Base-by-base conservation (phyloP, 768 basidiomycete genomes). In the Calocera cornea region DNA sequence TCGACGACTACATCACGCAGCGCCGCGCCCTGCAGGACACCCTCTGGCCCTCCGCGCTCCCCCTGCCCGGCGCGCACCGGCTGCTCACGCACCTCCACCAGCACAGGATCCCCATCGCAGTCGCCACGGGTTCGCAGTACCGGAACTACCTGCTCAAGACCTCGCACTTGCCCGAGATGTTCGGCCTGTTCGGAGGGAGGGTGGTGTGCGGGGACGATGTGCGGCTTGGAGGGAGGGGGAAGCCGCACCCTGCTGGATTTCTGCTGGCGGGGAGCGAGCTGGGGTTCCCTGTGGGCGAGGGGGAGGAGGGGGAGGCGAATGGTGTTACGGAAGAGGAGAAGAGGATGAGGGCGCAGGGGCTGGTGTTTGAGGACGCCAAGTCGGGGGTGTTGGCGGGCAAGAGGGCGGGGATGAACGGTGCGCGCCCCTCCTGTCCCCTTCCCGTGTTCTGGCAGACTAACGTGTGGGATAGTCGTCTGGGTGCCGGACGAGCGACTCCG, bases 341-440 rank as follows among this genome's bases (percentile, higher is more conserved):
- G 38, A 73, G 70, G 36, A 86, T 86, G 74, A 79, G 89, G 41
- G 75, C 74, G 34, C 84, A 79, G 68, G 90, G 90, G 0, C 78
- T 95, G 0, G 86, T 95, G 1, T 89, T 95, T 68, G 92, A 95
- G 76, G 92, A 95, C 74, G 85, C 85, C 2, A 76, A 90, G 44
- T 83, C 83, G 0, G 92, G 92, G 0, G 79, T 94, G 70, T 84
- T 87, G 70, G 90, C 90, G 7, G 92, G 86, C 2, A 89, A 88
- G 73, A 80, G 88, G 67, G 91, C 91, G 1, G 90, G 89, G 12
- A 93, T 94, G 92, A 82, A 86, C 67, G 90, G 92, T 92, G 66
- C 40, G 82, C 72, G n/a, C n/a, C n/a, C 1, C 60, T 41, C 54
- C 34, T 17, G 14, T 5, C 33, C 3, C 41, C 17, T 44, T n/a